A percentile compares a stretch with the other conserved stretches of the same genome.
phyloP scores from a whole-genome alignment of 306 rosid species.

The Castanea crenata region DNA sequence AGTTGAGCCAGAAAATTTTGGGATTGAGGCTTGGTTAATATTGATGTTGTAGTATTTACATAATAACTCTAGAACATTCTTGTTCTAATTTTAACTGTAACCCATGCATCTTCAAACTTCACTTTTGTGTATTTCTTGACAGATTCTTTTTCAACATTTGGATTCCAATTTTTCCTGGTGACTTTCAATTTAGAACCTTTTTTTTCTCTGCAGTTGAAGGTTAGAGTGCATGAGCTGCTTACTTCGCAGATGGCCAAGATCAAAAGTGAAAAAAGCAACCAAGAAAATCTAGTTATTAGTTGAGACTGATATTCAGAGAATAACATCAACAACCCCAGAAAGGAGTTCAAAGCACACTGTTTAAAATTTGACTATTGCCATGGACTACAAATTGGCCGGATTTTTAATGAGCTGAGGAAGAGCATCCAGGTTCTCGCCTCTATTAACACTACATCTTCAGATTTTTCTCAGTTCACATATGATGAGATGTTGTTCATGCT shows the following conservation, averaged over 20 bases:
- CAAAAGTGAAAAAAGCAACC: constrained; percentile 21
- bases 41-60: background rate
- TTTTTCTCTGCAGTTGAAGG: constrained; percentile 58
- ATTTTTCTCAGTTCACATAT: background rate
- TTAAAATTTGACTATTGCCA: background rate
- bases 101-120: background rate
- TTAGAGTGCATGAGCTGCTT: constrained; percentile 69
- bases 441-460: background rate
- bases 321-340: background rate
- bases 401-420: background rate
- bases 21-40: too few relatives aligned
- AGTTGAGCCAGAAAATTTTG: too few relatives aligned
- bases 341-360: background rate
- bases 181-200: background rate
- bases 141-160: background rate
- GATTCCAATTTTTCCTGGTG: background rate
- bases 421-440: background rate
- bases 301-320: background rate
- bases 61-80: background rate
- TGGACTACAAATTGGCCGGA: background rate
- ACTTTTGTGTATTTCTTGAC: background rate
- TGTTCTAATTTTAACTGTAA: background rate
- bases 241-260: constrained; percentile 64
- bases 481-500: background rate
- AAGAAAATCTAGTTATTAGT: constrained; percentile 7